Percentiles rank a stretch among this genome's conserved stretches.
Conservation (phyloP, 2,329 filamentous ascomycete genomes). For the Cercospora zeina region DNA sequence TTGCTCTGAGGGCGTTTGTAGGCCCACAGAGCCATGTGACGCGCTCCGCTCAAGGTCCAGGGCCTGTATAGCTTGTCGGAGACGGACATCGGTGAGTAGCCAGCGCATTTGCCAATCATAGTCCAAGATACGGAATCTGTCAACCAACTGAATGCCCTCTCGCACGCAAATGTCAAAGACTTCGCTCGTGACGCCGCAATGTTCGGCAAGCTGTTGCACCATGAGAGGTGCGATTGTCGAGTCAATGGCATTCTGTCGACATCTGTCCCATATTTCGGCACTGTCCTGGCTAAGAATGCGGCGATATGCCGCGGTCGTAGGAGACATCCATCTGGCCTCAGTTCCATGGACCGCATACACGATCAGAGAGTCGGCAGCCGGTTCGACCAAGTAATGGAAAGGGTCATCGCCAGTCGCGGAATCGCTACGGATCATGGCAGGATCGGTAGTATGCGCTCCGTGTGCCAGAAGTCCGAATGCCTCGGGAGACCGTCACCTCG, state of each 20-base stretch:
- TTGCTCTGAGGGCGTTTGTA: neutral
- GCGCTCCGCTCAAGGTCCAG: neutral
- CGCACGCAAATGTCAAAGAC: neutral
- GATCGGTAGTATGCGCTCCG: neutral
- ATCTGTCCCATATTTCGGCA: neutral
- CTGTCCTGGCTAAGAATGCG: neutral
- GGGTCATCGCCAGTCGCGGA: neutral
- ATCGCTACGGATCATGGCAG: neutral
- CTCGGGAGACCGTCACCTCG: neutral
- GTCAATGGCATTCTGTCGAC: neutral
- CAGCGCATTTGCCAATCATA: conserved; percentile 7
- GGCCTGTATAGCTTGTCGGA: conserved; percentile 2
- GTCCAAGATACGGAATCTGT: neutral
- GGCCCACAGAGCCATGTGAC: neutral
- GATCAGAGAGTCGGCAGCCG: neutral
- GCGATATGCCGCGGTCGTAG: neutral
- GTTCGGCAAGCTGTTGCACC: conserved; percentile 7
- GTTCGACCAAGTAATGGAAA: neutral
- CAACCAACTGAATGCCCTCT: conserved; percentile 8
- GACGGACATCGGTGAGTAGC: neutral
- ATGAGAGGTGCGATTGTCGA: neutral
- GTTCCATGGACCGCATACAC: neutral
- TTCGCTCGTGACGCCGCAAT: neutral
- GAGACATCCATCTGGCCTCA: neutral
- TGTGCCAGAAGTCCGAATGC: neutral